Conservation (phyloP, 208 protist species). For the Phytomonas francai region DNA sequence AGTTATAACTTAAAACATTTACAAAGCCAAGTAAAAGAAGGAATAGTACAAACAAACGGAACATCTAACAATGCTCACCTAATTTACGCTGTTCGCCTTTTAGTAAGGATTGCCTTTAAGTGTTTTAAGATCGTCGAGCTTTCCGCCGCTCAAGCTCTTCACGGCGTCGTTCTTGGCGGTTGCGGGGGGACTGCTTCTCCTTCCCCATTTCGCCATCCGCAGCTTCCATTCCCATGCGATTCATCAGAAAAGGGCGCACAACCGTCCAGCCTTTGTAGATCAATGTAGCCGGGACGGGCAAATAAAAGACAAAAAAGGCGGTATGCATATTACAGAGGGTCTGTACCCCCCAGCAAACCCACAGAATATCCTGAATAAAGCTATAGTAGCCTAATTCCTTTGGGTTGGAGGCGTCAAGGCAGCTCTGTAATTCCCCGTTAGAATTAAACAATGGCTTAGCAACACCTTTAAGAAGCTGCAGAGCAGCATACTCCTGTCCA, state of each 20-base stretch:
- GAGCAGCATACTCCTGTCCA: slow-evolving; percentile 61
- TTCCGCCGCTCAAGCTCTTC: slow-evolving; percentile 62
- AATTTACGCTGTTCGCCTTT: neutral
- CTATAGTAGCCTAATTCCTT: slow-evolving; percentile 70
- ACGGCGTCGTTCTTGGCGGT: slow-evolving; percentile 52
- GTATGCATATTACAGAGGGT: slow-evolving; percentile 55
- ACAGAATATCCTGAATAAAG: slow-evolving; percentile 81
- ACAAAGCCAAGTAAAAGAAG: too few species aligned
- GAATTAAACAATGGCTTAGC: slow-evolving; percentile 36
- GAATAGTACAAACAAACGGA: too few species aligned
- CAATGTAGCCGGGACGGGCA: slow-evolving; percentile 68
- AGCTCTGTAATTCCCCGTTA: slow-evolving; percentile 61
- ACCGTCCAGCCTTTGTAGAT: slow-evolving; percentile 69
- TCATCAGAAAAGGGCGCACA: slow-evolving; percentile 24
- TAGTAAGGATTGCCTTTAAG: neutral
- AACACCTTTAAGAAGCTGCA: slow-evolving; percentile 40
- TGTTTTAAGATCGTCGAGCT: slow-evolving; percentile 13
- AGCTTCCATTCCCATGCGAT: slow-evolving; percentile 16
- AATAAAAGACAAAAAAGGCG: slow-evolving; percentile 77
- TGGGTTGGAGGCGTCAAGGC: slow-evolving; percentile 68
- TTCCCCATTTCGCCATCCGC: slow-evolving; percentile 6
- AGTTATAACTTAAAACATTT: slow-evolving; percentile 3
- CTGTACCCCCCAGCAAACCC: slow-evolving; percentile 86
- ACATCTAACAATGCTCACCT: too few species aligned
- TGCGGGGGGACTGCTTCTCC: slow-evolving; percentile 16